Conservation (phyloP, 805 yeast genomes). For the Candida awuae region DNA sequence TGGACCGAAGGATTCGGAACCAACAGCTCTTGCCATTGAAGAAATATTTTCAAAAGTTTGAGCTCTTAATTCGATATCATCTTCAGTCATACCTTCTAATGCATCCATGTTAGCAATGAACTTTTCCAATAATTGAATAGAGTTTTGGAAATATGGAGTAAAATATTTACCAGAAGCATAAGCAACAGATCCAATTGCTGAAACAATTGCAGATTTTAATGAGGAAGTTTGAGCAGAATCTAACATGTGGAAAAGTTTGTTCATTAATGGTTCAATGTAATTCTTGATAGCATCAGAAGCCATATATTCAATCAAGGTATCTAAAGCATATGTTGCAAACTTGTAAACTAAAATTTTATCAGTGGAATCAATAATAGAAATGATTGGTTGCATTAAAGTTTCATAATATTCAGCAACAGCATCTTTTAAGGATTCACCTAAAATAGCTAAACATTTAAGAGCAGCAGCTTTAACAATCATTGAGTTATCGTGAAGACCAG, state of each 20-base stretch:
- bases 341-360: conserved; percentile 76
- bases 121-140: conserved; percentile 75
- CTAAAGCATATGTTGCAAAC: conserved; percentile 85
- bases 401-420: conserved; percentile 78
- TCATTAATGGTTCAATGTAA: conserved; percentile 85
- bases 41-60: conserved; percentile 89
- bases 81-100: conserved; percentile 74
- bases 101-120: conserved; percentile 60
- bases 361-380: conserved; percentile 80
- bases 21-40: conserved; percentile 94
- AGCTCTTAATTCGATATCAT: conserved; percentile 86
- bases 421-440: conserved; percentile 81
- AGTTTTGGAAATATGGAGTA: conserved; percentile 75
- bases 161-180: conserved; percentile 87
- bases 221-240: conserved; percentile 68
- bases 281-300: conserved; percentile 71
- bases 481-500: conserved; percentile 71
- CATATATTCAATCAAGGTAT: conserved; percentile 86
- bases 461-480: conserved; percentile 80
- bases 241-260: conserved; percentile 78
- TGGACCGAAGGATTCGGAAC: conserved; percentile 77
- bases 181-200: conserved; percentile 96
- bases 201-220: conserved; percentile 72
- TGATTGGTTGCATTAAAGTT: conserved; percentile 74
- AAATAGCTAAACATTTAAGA: conserved; percentile 65